Percentiles rank a stretch among this genome's conserved stretches.
These are phyloP conservation scores for Irpex lacteus DNA, from an alignment of 1,284 basidiomycete genomes.

Conservation along the genomic window DNA sequence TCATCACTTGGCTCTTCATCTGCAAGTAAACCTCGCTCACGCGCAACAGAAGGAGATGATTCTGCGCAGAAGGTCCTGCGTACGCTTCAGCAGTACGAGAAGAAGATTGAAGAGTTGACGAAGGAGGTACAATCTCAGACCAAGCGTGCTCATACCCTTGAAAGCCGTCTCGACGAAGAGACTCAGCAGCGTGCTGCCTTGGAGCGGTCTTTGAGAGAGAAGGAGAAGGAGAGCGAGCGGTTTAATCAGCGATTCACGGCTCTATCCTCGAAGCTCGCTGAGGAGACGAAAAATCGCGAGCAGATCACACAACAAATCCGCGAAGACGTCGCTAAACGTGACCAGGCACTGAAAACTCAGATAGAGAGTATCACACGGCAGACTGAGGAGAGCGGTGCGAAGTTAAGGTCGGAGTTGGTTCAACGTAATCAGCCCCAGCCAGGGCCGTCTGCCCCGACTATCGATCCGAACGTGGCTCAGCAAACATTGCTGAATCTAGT, in stretches of 20 bases:
- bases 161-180: no score
- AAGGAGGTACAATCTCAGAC: not conserved
- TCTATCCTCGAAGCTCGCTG: not conserved
- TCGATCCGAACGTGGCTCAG: not conserved
- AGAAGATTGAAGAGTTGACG: not conserved
- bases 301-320: not conserved
- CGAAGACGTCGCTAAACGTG: not conserved
- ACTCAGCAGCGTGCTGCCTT: no score
- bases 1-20: not conserved
- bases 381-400: not conserved
- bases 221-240: not conserved
- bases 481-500: not conserved
- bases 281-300: not conserved
- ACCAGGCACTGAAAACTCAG: not conserved
- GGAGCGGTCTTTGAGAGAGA: not conserved
- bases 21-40: not conserved
- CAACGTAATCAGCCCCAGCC: not conserved
- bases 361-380: no score
- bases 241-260: not conserved
- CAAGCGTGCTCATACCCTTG: not conserved
- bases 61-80: not conserved
- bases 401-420: not conserved
- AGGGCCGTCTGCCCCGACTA: not conserved
- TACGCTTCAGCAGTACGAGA: not conserved
- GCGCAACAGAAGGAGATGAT: not conserved